A percentile compares a stretch with the other conserved stretches of the same genome.
phyloP scores from a whole-genome alignment of 164 flowering plant species.

The Stephania cephalantha region DNA sequence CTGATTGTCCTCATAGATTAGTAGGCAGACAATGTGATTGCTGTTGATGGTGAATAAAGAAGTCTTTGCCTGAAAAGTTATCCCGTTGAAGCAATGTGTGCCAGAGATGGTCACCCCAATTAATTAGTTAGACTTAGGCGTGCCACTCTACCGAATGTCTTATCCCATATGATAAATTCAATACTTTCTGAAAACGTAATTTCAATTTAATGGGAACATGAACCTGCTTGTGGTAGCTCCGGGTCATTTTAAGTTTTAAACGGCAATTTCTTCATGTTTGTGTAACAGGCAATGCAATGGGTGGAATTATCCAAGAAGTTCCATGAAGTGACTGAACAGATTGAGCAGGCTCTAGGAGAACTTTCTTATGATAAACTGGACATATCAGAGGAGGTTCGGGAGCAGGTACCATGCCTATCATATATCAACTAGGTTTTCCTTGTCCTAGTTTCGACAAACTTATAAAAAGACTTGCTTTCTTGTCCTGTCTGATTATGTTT shows the following conservation, averaged over 20 bases:
- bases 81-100: too few relatives aligned
- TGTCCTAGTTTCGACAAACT: background rate
- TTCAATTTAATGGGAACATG: background rate
- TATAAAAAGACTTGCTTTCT: background rate
- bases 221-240: background rate
- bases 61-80: too few relatives aligned
- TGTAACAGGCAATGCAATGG: constrained; percentile 53
- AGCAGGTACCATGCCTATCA: constrained; percentile 46
- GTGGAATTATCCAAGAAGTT: constrained; percentile 41
- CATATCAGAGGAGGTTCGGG: constrained; percentile 69
- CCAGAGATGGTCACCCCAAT: too few relatives aligned
- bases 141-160: background rate
- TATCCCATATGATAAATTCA: background rate
- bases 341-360: constrained; percentile 53
- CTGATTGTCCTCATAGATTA: too few relatives aligned
- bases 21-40: too few relatives aligned
- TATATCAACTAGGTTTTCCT: background rate
- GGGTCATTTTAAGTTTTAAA: background rate
- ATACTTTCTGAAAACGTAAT: background rate
- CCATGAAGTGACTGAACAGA: constrained; percentile 42
- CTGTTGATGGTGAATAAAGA: too few relatives aligned
- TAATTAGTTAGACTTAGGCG: background rate
- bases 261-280: background rate
- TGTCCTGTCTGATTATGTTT: background rate
- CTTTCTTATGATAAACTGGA: constrained; percentile 49